Evolutionary conservation across 1,284 basidiomycete species (phyloP), one percentile per base, ranked within the genome.

Genomic region (Ganoderma lingzhi): DNA sequence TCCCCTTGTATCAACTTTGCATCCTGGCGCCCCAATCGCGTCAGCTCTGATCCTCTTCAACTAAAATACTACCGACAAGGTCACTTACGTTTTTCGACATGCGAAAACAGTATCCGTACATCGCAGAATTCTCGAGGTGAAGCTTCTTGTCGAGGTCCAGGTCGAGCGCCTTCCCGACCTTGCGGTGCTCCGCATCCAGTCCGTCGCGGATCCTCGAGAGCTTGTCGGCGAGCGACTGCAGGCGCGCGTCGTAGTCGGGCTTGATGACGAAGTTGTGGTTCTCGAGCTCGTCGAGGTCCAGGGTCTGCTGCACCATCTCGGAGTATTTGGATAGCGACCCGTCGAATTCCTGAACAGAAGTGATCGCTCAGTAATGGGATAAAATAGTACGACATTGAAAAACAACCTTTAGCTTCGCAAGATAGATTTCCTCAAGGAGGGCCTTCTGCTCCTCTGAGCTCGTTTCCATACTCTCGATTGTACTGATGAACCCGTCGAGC

Each of bases 81-180:
- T n/a, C 10, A 37, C 39, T 28, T n/a, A 86, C 95, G 68, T 90
- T 94, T 80, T 98, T 98, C 8, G 96, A 98, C 48, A 99, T 82
- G 30, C 98, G 86, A 82, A 99, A 94, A 76, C 95, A 97, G 79
- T 99, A 98, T 3, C 97, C 97, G 78, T 98, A 96, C 5, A 90
- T 88, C 68, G 89, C 87, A 70, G 94, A 95, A 77, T 98, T 97
- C 83, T 99, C 98, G 42, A 99, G 85, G 81, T 99, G 97, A 23
- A 99, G 84, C 82, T 99, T 99, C 84, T 98, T 98, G 78, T 98
- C 95, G 1, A 96, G 87, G 44, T 97, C 96, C n/a, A 99, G 78
- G 4, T 86, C 88, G 1, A 99, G 85, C 64, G 96, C 93, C 8
- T 85, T 82, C 8, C 93, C 94, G 0, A 92, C 92, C 3, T 84